Percentiles rank a stretch among this genome's conserved stretches.
phyloP scores from a whole-genome alignment of 2,329 filamentous ascomycete genomes.

The Nannizziopsis barbatae region DNA sequence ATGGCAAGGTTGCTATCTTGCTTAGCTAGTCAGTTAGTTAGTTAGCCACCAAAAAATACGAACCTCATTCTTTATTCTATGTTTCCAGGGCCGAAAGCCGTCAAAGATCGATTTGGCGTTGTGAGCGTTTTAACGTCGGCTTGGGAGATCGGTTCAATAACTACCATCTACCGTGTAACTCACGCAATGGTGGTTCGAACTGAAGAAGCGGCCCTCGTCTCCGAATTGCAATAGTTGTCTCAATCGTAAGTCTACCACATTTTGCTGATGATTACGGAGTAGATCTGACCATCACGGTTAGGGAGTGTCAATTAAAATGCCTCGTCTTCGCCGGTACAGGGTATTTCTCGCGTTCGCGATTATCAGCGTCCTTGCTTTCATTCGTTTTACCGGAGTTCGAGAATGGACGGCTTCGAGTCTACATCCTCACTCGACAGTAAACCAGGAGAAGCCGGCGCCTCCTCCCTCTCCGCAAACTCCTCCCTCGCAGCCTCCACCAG shows the following conservation, averaged over 20 bases:
- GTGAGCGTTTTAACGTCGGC: too few relatives aligned
- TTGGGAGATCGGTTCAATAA: too few relatives aligned
- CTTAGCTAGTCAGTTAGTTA: too few relatives aligned
- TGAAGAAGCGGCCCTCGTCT: background rate
- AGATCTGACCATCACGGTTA: background rate
- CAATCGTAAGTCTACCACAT: too few relatives aligned
- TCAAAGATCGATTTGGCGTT: too few relatives aligned
- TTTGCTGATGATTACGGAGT: too few relatives aligned
- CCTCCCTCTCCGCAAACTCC: constrained; percentile 11
- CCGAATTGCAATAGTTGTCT: too few relatives aligned
- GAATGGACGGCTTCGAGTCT: constrained; percentile 23
- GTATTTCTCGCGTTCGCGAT: constrained; percentile 37
- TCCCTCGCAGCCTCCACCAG: constrained; percentile 4
- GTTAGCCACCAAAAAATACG: too few relatives aligned
- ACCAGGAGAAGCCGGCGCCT: constrained; percentile 5
- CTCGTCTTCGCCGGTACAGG: constrained; percentile 40
- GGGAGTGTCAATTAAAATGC: constrained; percentile 27
- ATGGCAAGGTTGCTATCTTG: too few relatives aligned
- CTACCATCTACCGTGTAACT: background rate
- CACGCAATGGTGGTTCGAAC: constrained; percentile 6
- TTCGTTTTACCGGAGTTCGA: constrained; percentile 41
- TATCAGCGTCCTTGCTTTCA: constrained; percentile 36
- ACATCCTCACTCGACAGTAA: constrained; percentile 9
- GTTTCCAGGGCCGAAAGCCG: too few relatives aligned
- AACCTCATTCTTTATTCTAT: too few relatives aligned